Percentiles rank a stretch among this genome's conserved stretches.
Conservation (phyloP, 192 early-diverging fungal genomes). For the Mycoemilia scoparia region DNA sequence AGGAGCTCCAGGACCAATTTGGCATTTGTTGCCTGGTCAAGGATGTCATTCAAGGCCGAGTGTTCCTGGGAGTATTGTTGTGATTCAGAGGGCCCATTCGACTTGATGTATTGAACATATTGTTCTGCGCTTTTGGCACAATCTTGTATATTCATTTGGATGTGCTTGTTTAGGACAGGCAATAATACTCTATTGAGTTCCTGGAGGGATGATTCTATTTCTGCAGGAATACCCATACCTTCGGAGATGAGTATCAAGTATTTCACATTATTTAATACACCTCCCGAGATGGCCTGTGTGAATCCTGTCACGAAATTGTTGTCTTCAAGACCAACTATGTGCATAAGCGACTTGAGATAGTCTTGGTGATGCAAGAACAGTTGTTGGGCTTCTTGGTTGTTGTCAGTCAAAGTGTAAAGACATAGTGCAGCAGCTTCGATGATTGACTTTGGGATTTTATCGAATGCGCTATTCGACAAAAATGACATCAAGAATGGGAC, state of each 20-base stretch:
- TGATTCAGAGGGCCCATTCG: constrained; percentile 4
- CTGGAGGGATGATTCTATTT: constrained; percentile 34
- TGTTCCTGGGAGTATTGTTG: too few relatives aligned
- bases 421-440: constrained; percentile 44
- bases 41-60: constrained; percentile 6
- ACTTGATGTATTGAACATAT: constrained; percentile 6
- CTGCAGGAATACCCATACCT: constrained; percentile 11
- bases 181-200: constrained; percentile 11
- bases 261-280: constrained; percentile 33
- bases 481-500: constrained; percentile 51
- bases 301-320: too few relatives aligned
- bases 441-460: constrained; percentile 15
- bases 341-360: constrained; percentile 31
- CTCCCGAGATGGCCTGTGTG: constrained; percentile 36
- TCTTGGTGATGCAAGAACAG: constrained; percentile 36
- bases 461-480: constrained; percentile 24
- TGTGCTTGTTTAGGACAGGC: constrained; percentile 12
- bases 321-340: constrained; percentile 21
- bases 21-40: constrained; percentile 10
- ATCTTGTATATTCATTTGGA: constrained; percentile 14
- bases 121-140: constrained; percentile 7
- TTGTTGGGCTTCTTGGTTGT: constrained; percentile 39
- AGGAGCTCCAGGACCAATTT: constrained; percentile 60
- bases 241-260: constrained; percentile 1
- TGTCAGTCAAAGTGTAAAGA: constrained; percentile 66